Percentiles rank a stretch among this genome's conserved stretches.
These are phyloP conservation scores for Collybia nuda DNA, from an alignment of 768 basidiomycete species.

Conservation along the genomic window DNA sequence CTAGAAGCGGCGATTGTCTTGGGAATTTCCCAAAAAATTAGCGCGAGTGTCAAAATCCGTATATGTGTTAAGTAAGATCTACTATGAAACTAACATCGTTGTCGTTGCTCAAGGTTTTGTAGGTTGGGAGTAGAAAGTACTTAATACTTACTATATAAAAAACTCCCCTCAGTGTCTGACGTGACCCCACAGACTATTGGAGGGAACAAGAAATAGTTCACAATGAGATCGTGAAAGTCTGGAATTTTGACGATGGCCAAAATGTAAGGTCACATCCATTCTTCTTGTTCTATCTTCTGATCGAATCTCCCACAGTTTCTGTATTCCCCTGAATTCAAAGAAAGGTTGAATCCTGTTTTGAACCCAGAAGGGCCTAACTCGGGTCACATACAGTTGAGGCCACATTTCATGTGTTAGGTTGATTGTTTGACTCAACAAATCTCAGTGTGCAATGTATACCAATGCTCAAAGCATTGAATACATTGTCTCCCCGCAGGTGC, in stretches of 20 bases:
- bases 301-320: neutral
- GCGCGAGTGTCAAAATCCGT: no score
- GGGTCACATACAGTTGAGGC: no score
- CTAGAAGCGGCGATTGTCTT: no score
- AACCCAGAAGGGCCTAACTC: no score
- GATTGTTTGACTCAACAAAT: no score
- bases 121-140: constrained; percentile 12
- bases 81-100: no score
- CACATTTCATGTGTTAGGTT: no score
- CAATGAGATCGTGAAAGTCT: constrained; percentile 18
- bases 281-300: neutral
- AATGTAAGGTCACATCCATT: constrained; percentile 2
- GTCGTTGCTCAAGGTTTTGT: neutral
- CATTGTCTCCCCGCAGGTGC: neutral
- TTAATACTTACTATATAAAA: neutral
- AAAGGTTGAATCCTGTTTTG: neutral
- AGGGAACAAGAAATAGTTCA: constrained; percentile 7
- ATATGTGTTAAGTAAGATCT: neutral
- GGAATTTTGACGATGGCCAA: constrained; percentile 23
- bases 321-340: neutral
- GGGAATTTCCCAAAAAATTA: no score
- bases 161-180: neutral
- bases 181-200: constrained; percentile 5
- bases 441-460: no score
- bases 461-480: neutral